Conservation (phyloP, 306 rosid species). For the Vigna trinervia region DNA sequence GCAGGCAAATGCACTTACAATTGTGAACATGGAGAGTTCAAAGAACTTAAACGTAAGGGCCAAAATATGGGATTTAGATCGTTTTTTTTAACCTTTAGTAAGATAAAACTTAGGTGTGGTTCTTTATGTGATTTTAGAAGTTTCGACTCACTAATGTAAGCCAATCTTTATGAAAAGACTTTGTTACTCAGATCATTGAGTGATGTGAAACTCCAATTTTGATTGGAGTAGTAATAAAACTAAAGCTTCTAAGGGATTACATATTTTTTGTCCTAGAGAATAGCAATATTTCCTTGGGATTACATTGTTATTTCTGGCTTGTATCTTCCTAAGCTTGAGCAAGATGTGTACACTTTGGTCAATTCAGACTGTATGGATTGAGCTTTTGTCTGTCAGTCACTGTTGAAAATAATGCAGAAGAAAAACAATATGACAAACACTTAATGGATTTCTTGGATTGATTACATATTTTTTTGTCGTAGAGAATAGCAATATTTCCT, state of each 20-base stretch:
- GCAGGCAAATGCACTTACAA: background rate
- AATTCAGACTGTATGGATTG: conserved; percentile 13
- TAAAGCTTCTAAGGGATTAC: background rate
- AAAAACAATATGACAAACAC: background rate
- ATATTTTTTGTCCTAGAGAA: background rate
- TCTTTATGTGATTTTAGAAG: background rate
- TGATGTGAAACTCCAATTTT: background rate
- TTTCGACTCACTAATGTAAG: background rate
- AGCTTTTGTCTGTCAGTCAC: background rate
- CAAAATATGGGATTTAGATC: background rate
- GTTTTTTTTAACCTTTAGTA: background rate
- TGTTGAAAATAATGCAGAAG: conserved; percentile 25
- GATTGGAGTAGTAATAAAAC: background rate
- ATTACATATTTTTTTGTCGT: background rate
- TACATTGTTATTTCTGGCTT: conserved; percentile 25
- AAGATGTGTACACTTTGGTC: conserved; percentile 28
- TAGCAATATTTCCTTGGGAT: conserved; percentile 10
- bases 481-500: background rate
- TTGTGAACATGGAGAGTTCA: background rate
- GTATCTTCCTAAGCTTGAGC: conserved; percentile 15
- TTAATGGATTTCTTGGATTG: background rate
- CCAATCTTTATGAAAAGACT: background rate
- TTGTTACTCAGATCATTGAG: background rate
- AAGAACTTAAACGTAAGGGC: background rate
- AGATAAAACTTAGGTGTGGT: background rate